phyloP scores from a whole-genome alignment of 2,329 filamentous ascomycete genomes.

The Rhinocladiella mackenziei region DNA sequence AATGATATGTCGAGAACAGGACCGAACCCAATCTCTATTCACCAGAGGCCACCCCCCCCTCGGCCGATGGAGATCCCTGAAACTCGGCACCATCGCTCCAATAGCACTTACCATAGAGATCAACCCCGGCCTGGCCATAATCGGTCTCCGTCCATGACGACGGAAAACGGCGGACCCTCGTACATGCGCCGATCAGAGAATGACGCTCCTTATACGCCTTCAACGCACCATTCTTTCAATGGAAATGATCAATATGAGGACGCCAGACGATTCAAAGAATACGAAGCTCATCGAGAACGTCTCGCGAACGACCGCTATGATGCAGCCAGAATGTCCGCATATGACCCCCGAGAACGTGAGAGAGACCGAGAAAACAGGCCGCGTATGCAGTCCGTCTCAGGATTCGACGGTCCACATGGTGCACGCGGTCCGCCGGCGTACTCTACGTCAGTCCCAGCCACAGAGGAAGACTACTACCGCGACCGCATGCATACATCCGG shows the following conservation, averaged over 20 bases:
- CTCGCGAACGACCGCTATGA: slow-evolving; percentile 26
- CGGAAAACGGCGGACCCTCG: slow-evolving; percentile 13
- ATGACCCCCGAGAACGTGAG: slow-evolving; percentile 23
- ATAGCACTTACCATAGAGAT: slow-evolving; percentile 23
- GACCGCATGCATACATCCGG: slow-evolving; percentile 8
- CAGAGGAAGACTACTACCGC: slow-evolving; percentile 26
- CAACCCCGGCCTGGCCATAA: slow-evolving; percentile 17
- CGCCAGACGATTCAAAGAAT: slow-evolving; percentile 21
- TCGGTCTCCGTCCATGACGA: slow-evolving; percentile 21
- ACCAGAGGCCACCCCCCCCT: slow-evolving; percentile 22
- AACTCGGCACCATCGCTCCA: slow-evolving; percentile 17
- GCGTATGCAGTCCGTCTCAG: slow-evolving; percentile 22
- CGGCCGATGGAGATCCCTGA: slow-evolving; percentile 21
- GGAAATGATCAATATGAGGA: slow-evolving; percentile 18
- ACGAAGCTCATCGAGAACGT: slow-evolving; percentile 22
- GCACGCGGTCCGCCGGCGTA: slow-evolving; percentile 10
- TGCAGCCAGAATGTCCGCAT: slow-evolving; percentile 24
- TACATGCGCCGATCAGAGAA: slow-evolving; percentile 15
- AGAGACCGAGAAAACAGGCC: slow-evolving; percentile 21
- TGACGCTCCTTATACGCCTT: slow-evolving; percentile 15
- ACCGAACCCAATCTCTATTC: slow-evolving; percentile 23
- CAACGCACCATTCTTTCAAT: slow-evolving; percentile 14
- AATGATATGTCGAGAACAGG: slow-evolving; percentile 7
- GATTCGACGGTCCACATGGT: slow-evolving; percentile 11
- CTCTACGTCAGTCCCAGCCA: neutral